Evolutionary conservation across 176 grass and related monocot genomes (phyloP), one percentile per base, ranked within the genome.

Genomic region (Oryza longistaminata): DNA sequence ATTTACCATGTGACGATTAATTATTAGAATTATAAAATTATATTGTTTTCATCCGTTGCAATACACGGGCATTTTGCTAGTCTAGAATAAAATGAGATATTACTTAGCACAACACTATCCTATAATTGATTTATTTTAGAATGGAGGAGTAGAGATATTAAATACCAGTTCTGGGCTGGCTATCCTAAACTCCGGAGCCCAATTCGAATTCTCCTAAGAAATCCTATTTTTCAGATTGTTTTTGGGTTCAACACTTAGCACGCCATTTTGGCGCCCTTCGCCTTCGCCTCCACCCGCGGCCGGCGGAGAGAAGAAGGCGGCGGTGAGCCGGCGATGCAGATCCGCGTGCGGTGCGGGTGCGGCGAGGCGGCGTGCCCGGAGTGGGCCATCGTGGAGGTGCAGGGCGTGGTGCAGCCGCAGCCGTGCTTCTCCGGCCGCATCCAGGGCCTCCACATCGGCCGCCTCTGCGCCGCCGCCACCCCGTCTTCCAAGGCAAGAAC

Each of bases 341-440:
- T 98, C 77, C 87, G 83, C n/a, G 78, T 98, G 24, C 86, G 64
- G 53, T 95, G 91, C 81, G 82, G 49, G 42, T 98, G 96, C 85
- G 89, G 87, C 9, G 85, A 86, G 48, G 79, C 84, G 39, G 64
- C 79, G 46, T 98, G 96, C 81, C 80, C 81, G 42, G 96, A 96
- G 82, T 96, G 93, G 96, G 96, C 91, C 1, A 81, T 98, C 10
- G 83, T 98, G 64, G 96, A 95, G 81, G 88, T 98, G 83, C 96
- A 95, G 77, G 93, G 96, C 68, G 91, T 92, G 66, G 89, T 98
- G 68, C 93, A 94, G 83, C 82, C 90, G 44, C 96, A 96, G 81
- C 68, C 83, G 0, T 87, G 83, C 74, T 73, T 89, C 81, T 39
- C 85, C 78, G 67, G 83, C 75, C 74, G 86, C 65, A 92, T 95